Base-by-base conservation (phyloP, 1,139 yeast species). In the Groenewaldozyma auringiensis region DNA sequence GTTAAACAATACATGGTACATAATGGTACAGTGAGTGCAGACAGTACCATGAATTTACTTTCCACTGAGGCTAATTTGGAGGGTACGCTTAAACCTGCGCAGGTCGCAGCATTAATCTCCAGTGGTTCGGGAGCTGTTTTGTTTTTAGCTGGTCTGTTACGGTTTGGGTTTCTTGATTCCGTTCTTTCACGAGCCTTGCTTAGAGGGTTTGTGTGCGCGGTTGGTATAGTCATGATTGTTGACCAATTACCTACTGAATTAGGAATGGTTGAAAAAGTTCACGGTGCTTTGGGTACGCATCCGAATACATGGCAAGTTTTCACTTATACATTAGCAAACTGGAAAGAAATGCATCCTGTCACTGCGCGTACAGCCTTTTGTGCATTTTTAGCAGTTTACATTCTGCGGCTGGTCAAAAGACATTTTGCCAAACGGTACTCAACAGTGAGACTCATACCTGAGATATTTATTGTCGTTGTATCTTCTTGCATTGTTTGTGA, bases 141-240 rank as follows among this genome's bases (percentile, higher is more conserved):
- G 21, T 65, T 92, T 2, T 79, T 83, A 1, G 81, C 87, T 50
- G 97, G 97, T 0, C 63, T 92, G 31, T 76, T 86, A 3, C 70
- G 96, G 45, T 79, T 88, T 54, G 98, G 98, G 0, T 92, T 82
- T 60, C 69, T 92, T 42, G 96, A 92, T 57, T 86, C 87, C 51
- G 89, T 92, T 0, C 70, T 92, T 46, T 82, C 94, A 49, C 83
- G 87, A 9, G 82, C 95, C 0, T 69, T 92, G 35, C 69, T 92
- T 27, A 75, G 94, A 54, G 97, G 97, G 0, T 92, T 92, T 61
- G 85, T 92, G 37, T 77, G 92, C 40, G 95, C 95, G 0, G 94
- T 92, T n/a, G 97, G 96, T 11, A 61, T 86, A 16, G 89, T 89
- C 8, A 89, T 92, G 92, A 71, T 87, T 17, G 74, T 87, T 42